Evolutionary conservation across 2,329 filamentous ascomycete species (phyloP).

Genomic region (Immersiporthe knoxdaviesiana): DNA sequence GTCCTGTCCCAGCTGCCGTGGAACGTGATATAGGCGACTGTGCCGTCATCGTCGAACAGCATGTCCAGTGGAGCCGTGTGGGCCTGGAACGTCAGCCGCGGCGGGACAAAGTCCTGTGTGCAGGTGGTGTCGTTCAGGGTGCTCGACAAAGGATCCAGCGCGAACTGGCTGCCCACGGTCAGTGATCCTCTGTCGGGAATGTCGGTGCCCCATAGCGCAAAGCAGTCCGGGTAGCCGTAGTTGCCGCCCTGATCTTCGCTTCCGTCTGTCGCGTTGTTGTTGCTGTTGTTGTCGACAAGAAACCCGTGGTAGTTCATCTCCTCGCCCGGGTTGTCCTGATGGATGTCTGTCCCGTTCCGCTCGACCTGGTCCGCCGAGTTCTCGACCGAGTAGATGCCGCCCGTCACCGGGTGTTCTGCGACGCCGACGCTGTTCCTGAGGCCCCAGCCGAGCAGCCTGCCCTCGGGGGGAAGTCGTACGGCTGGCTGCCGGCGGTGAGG

Average conservation of each 20-base stretch:
- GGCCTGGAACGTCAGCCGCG: constrained; percentile 62
- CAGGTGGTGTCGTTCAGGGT: constrained; percentile 50
- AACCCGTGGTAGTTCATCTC: constrained; percentile 72
- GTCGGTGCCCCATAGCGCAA: constrained; percentile 64
- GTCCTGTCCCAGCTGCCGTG: constrained; percentile 67
- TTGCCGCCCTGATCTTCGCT: constrained; percentile 50
- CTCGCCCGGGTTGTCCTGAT: constrained; percentile 70
- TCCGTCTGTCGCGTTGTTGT: constrained; percentile 35
- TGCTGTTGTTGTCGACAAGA: constrained; percentile 40
- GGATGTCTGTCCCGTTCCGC: constrained; percentile 59
- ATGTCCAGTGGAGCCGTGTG: constrained; percentile 75
- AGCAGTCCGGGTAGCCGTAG: constrained; percentile 74
- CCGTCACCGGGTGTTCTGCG: constrained; percentile 57
- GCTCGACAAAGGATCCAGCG: constrained; percentile 38
- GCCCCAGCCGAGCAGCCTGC: constrained; percentile 61
- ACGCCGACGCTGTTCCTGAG: constrained; percentile 71
- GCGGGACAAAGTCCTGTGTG: constrained; percentile 46
- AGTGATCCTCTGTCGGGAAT: constrained; percentile 48
- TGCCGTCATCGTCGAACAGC: constrained; percentile 63
- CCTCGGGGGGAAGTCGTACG: constrained; percentile 54
- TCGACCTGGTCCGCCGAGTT: constrained; percentile 66
- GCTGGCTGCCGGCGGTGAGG: constrained; percentile 32
- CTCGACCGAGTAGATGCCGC: constrained; percentile 62
- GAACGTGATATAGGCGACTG: constrained; percentile 68
- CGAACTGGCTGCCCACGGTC: constrained; percentile 55